Evolutionary conservation across 345 rosid genomes (phyloP).

Genomic region (Ceriops decandra): DNA sequence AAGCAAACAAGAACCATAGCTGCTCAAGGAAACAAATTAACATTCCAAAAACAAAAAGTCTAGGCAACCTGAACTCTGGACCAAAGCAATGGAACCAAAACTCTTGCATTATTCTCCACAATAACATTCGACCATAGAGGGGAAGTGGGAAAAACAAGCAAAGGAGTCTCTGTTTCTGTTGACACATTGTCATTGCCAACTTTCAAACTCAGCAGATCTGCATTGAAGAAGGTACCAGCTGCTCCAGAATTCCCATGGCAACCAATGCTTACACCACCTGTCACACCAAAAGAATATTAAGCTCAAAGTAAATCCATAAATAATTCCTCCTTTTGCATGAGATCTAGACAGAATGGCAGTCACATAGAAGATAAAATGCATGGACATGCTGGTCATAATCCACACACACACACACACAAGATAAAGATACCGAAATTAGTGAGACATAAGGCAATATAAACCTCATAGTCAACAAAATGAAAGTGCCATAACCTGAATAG

Average conservation of each 20-base stretch:
- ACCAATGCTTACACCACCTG: slow-evolving; percentile 86
- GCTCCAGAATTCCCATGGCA: slow-evolving; percentile 92
- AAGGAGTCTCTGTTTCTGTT: slow-evolving; percentile 91
- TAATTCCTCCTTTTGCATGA: slow-evolving; percentile 1
- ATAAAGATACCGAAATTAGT: background rate
- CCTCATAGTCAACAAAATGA: background rate
- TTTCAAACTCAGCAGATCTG: slow-evolving; percentile 72
- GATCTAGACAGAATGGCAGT: background rate
- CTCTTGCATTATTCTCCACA: slow-evolving; percentile 90
- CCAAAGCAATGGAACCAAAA: slow-evolving; percentile 93
- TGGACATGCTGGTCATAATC: background rate
- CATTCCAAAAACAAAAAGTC: slow-evolving; percentile 10
- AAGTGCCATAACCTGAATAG: background rate
- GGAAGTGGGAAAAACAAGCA: slow-evolving; percentile 81
- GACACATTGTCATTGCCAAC: slow-evolving; percentile 80
- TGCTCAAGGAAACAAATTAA: slow-evolving; percentile 9
- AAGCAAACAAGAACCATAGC: background rate
- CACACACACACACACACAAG: background rate
- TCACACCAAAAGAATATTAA: slow-evolving; percentile 21
- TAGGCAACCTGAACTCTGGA: slow-evolving; percentile 84
- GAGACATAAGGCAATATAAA: background rate
- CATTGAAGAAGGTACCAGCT: slow-evolving; percentile 94
- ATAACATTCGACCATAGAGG: slow-evolving; percentile 87
- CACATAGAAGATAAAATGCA: background rate
- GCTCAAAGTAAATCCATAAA: slow-evolving; percentile 1